Evolutionary conservation across 2,329 filamentous ascomycete genomes (phyloP).

Genomic region (Cercospora janseana): DNA sequence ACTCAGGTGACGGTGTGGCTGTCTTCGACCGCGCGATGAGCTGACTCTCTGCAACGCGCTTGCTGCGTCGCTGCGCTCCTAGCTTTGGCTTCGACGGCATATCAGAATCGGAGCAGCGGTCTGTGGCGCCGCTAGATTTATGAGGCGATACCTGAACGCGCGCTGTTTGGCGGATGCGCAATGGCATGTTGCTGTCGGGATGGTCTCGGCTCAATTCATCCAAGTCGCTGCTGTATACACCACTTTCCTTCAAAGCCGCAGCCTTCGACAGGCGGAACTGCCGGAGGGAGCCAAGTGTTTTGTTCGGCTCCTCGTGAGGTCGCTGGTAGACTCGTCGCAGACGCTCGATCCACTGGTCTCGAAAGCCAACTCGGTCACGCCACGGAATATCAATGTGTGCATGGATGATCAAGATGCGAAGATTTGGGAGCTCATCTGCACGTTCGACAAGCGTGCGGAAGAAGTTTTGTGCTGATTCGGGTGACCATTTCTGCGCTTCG

Average conservation of each 20-base stretch:
- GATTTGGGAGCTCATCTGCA: conserved; percentile 61
- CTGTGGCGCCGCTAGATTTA: conserved; percentile 29
- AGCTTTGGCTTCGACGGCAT: conserved; percentile 12
- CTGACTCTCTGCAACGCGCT: conserved; percentile 30
- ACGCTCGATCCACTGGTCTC: conserved; percentile 72
- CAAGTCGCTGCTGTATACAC: conserved; percentile 2
- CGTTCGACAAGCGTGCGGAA: conserved; percentile 74
- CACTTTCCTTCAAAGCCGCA: conserved; percentile 13
- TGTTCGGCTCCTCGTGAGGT: conserved; percentile 45
- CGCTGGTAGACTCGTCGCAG: conserved; percentile 67
- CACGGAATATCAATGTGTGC: conserved; percentile 76
- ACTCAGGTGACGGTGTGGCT: conserved; percentile 25
- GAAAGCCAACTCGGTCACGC: conserved; percentile 76
- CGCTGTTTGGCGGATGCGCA: conserved; percentile 23
- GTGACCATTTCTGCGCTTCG: conserved; percentile 71
- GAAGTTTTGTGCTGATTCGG: conserved; percentile 69
- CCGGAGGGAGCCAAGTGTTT: conserved; percentile 44
- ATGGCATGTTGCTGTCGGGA: conserved; percentile 15
- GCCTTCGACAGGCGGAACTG: conserved; percentile 46
- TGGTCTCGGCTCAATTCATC: conserved; percentile 19
- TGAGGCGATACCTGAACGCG: conserved; percentile 32
- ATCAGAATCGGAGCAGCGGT: conserved; percentile 28
- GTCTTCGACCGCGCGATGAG: conserved; percentile 24
- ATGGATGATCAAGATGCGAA: conserved; percentile 70
- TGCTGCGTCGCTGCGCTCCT: conserved; percentile 32